Percentiles rank a stretch among this genome's conserved stretches.
These are phyloP conservation scores for Solanum tarapatanum DNA, from an alignment of 257 asterid genomes.

Conservation along the genomic window DNA sequence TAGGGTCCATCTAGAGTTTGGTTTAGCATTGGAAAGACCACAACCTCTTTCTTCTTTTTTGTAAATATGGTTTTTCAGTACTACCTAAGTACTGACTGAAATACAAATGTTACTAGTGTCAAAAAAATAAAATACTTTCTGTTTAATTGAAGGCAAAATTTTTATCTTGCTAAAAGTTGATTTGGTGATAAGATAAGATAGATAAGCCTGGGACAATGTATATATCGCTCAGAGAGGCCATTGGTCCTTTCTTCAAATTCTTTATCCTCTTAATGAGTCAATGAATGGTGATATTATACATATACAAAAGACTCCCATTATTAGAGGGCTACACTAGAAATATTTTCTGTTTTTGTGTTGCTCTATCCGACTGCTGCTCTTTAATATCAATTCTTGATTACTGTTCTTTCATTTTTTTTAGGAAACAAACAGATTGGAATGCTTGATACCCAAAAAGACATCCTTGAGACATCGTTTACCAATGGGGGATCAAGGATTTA, in stretches of 20 bases:
- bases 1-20: no score
- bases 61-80: no score
- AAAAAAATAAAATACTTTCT: background rate
- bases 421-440: constrained; percentile 82
- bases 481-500: constrained; percentile 98
- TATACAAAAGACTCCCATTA: background rate
- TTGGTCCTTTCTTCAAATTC: background rate
- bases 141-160: background rate
- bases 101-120: no score
- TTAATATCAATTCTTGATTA: background rate
- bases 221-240: background rate
- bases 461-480: constrained; percentile 91
- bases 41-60: no score
- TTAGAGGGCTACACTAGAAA: background rate
- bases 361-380: background rate
- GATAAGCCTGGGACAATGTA: background rate
- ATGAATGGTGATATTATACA: background rate
- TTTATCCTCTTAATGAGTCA: background rate
- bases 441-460: constrained; percentile 86
- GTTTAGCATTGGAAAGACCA: no score
- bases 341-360: background rate
- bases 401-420: constrained; percentile 7
- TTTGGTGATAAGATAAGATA: background rate
- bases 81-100: no score
- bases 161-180: background rate